Evolutionary conservation across 139 green algal genomes (phyloP), one percentile per base, ranked within the genome.

Genomic region (Haematococcus lacustris): DNA sequence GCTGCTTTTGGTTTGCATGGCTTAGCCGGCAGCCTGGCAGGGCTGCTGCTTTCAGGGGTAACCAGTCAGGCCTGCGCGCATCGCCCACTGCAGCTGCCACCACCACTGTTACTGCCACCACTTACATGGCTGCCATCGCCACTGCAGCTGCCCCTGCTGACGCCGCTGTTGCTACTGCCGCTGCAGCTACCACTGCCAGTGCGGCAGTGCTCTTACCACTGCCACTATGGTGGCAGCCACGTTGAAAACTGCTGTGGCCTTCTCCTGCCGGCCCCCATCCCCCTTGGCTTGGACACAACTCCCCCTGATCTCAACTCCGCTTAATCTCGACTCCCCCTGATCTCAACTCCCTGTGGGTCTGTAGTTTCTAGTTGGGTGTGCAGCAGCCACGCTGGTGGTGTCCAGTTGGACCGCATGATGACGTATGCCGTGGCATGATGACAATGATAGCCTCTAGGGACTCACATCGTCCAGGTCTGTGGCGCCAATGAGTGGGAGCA

Each of bases 401-500:
- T 28, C 47, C 13, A 28, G 13, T 13, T 28, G 21, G 47, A 57
- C 47, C 21, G 47, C 47, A 28, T 57, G 21, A 57, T 57, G 21
- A 21, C 13, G 47, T 57, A 57, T 57, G 21, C 47, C 13, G 13
- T 28, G 47, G 47, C 13, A 57, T 57, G 13, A 28, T 57, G 47
- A 21, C 47, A 57, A 21, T 30, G 9, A n/a, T 64, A 35, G 17
- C 53, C 30, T 64, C 4, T 26, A 64, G 13, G 53, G 1, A 34
- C 67, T 72, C 30, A 72, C 67, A 43, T 97, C 92, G 67, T 97
- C 92, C 2, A 97, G 70, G 75, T 97, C 92, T 1, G 92, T 96
- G 6, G 92, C 92, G 2, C 92, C 92, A 71, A 96, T 97, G 7
- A 97, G 76, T 7, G 92, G 92, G 34, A 97, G 85, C 47, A 93